Percentiles rank a stretch among this genome's conserved stretches.
Evolutionary conservation across 1,284 basidiomycete species (phyloP).

Genomic region (Boletus chippewaensis): DNA sequence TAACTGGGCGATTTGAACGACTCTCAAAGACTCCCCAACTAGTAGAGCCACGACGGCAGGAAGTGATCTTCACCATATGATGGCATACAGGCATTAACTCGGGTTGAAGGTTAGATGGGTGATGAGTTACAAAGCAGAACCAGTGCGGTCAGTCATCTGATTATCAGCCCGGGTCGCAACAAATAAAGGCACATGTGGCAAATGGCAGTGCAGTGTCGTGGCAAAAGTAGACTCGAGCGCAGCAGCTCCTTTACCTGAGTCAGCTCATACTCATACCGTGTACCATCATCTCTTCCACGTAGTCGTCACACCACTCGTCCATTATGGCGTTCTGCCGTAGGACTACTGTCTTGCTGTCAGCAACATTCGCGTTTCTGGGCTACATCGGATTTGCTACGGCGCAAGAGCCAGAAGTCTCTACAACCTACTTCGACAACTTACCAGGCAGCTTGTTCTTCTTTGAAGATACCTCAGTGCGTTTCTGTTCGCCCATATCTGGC

Average conservation of each 20-base stretch:
- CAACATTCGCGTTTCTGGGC: conserved; percentile 25
- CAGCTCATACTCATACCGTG: not conserved
- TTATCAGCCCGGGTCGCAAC: no score
- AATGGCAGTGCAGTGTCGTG: conserved; percentile 3
- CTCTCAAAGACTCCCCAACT: no score
- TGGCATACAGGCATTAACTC: no score
- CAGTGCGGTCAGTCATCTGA: no score
- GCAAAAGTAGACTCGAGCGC: conserved; percentile 9
- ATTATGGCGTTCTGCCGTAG: conserved; percentile 35
- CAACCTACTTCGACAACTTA: conserved; percentile 60
- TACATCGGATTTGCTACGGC: conserved; percentile 28
- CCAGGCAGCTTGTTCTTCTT: conserved; percentile 88
- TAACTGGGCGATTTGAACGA: no score
- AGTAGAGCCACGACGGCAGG: no score
- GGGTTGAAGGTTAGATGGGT: no score
- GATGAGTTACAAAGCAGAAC: no score
- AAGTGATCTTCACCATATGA: no score
- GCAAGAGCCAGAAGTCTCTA: conserved; percentile 37
- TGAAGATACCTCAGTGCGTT: conserved; percentile 76
- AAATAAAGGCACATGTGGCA: not conserved
- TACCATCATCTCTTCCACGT: conserved; percentile 8
- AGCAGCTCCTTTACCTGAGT: conserved; percentile 6
- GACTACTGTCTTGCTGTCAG: conserved; percentile 33
- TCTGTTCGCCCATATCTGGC: not conserved
- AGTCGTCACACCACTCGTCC: conserved; percentile 12